These are phyloP conservation scores for Phaeosphaeriaceae sp. DNA, from an alignment of 2,329 filamentous ascomycete genomes.

Conservation along the genomic window DNA sequence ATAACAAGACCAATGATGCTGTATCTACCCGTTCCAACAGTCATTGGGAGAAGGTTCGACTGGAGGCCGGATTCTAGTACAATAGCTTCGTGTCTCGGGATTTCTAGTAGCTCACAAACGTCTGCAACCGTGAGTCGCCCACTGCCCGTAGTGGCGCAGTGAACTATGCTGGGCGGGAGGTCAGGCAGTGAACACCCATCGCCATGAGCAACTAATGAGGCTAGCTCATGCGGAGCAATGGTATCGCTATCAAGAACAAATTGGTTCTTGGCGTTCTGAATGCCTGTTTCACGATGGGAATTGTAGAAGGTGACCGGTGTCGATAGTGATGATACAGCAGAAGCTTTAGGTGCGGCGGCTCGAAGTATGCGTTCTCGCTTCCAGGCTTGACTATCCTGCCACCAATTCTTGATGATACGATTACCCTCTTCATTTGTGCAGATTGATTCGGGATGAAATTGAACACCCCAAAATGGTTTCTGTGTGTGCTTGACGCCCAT, in stretches of 20 bases:
- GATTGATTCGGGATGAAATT: conserved; percentile 89
- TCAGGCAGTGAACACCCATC: conserved; percentile 28
- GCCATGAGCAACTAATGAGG: conserved; percentile 35
- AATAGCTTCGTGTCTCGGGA: conserved; percentile 46
- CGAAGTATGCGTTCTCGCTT: conserved; percentile 24
- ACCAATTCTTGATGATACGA: conserved; percentile 76
- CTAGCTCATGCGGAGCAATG: conserved; percentile 29
- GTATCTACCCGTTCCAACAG: conserved; percentile 64
- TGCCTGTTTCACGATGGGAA: conserved; percentile 24
- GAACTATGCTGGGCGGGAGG: conserved; percentile 37
- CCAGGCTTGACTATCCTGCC: conserved; percentile 68
- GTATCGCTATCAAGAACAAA: conserved; percentile 18
- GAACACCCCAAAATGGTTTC: conserved; percentile 83
- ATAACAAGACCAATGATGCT: conserved; percentile 76
- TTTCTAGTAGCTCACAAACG: conserved; percentile 46
- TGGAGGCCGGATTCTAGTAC: conserved; percentile 58
- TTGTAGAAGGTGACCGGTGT: conserved; percentile 25
- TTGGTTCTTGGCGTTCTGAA: conserved; percentile 13
- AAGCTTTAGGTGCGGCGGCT: conserved; percentile 11
- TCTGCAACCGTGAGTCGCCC: conserved; percentile 45
- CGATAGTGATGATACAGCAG: conserved; percentile 12
- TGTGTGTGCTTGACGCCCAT: conserved; percentile 75
- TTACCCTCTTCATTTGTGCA: conserved; percentile 75
- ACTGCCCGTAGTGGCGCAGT: conserved; percentile 43
- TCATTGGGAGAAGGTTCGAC: conserved; percentile 47